Percentiles rank a stretch among this genome's conserved stretches.
These are phyloP conservation scores for Suhomyces taliae DNA, from an alignment of 1,139 yeast genomes.

Conservation along the genomic window DNA sequence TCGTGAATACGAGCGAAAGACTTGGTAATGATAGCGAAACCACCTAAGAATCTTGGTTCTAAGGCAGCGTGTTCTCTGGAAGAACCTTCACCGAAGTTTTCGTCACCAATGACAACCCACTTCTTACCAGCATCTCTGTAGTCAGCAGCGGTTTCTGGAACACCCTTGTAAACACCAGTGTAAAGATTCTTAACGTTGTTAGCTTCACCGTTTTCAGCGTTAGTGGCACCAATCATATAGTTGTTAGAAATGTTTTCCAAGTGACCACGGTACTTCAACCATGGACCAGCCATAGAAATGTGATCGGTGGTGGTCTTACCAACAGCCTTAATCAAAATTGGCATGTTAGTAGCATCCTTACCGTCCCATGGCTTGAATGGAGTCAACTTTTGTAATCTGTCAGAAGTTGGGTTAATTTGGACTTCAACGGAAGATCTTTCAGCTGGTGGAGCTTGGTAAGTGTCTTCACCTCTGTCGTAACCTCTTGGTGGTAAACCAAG, in stretches of 20 bases:
- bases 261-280: constrained; percentile 99
- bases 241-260: constrained; percentile 97
- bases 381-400: constrained; percentile 52
- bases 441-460: constrained; percentile 96
- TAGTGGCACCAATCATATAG: constrained; percentile 99
- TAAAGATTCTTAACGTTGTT: constrained; percentile 85
- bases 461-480: constrained; percentile 92
- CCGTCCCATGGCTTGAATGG: constrained; percentile 83
- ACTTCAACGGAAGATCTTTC: constrained; percentile 80
- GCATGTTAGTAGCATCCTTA: constrained; percentile 84
- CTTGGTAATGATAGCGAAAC: constrained; percentile 93
- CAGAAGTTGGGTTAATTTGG: constrained; percentile 78
- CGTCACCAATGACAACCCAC: constrained; percentile 99
- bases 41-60: constrained; percentile 99
- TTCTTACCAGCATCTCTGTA: constrained; percentile 90
- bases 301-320: constrained; percentile 99
- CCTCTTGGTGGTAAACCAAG: constrained; percentile 92
- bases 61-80: constrained; percentile 99
- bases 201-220: constrained; percentile 95
- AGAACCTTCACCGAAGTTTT: constrained; percentile 99
- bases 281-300: constrained; percentile 99
- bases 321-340: constrained; percentile 92
- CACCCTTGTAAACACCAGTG: constrained; percentile 93
- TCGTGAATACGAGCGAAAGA: constrained; percentile 93
- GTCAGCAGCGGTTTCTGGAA: constrained; percentile 92